Conservation (phyloP, 177 flowering plant species). For the Vitis hybrid region DNA sequence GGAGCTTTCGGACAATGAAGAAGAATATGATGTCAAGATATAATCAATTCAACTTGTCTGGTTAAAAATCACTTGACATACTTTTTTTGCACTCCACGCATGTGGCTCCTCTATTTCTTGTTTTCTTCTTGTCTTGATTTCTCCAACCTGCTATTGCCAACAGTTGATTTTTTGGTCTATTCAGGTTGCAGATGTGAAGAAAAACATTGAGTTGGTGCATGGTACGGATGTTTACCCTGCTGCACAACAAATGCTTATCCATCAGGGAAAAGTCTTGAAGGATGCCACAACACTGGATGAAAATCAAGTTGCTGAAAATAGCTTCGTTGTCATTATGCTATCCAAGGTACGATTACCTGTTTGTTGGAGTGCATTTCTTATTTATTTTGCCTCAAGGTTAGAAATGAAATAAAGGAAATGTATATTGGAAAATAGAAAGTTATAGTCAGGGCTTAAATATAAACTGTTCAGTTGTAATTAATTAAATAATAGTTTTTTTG, state of each 20-base stretch:
- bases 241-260: slow-evolving; percentile 67
- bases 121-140: background rate
- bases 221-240: slow-evolving; percentile 72
- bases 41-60: too few relatives aligned
- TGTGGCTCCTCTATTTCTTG: background rate
- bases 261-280: slow-evolving; percentile 84
- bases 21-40: too few relatives aligned
- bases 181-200: slow-evolving; percentile 77
- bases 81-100: too few relatives aligned
- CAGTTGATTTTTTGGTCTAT: background rate
- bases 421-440: background rate
- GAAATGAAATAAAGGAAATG: background rate
- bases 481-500: too few relatives aligned
- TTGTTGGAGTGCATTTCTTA: background rate
- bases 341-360: slow-evolving; percentile 39
- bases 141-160: background rate
- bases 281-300: slow-evolving; percentile 67
- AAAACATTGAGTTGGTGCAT: slow-evolving; percentile 58
- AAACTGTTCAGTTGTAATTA: too few relatives aligned
- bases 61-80: too few relatives aligned
- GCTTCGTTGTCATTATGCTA: slow-evolving; percentile 73
- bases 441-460: background rate
- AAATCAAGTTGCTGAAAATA: slow-evolving; percentile 64
- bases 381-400: background rate
- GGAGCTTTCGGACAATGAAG: too few relatives aligned